Evolutionary conservation across 306 rosid genomes (phyloP), one percentile per base, ranked within the genome.

Genomic region (Pachyrhizus erosus): DNA sequence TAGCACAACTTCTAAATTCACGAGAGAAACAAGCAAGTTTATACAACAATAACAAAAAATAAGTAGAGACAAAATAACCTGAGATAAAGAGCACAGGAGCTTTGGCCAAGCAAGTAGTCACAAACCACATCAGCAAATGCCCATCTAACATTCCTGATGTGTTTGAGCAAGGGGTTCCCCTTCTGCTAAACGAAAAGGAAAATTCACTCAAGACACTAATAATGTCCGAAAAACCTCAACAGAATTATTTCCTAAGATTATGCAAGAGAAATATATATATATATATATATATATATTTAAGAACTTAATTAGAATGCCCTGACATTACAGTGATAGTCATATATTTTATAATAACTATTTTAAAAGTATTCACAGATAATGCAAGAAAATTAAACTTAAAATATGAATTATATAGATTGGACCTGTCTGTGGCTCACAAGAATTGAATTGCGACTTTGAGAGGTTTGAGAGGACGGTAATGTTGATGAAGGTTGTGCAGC

Each of bases 371-470:
- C 24, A 51, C 12, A 18, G 12, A 51, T 4, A 51, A 51, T 5
- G n/a, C 10, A n/a, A 17, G 58, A 51, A 23, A 57, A 57, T 21
- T 57, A 23, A 55, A 52, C 13, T 24, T 5, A 27, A 29, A 31
- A 12, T 24, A 23, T 17, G 27, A 75, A 69, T 3, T 51, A 78
- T 14, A 78, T 26, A 8, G 34, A 64, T 34, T 58, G 9, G 7
- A 95, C 98, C 96, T 96, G 99, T 87, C 99, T 90, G 73, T 96
- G 88, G 91, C 98, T 96, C 43, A 96, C 97, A 69, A 93, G 92
- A 79, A 96, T 96, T 11, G 97, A 87, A 87, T 93, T 96, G 45
- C 94, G 99, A 84, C 27, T 90, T 82, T 85, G 92, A 40, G 77
- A 58, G 15, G 49, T 48, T 33, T 64, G 87, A 7, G 96, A 74